Evolutionary conservation across 23 red algal species (phyloP).

Genomic region (Gracilariopsis chorda): DNA sequence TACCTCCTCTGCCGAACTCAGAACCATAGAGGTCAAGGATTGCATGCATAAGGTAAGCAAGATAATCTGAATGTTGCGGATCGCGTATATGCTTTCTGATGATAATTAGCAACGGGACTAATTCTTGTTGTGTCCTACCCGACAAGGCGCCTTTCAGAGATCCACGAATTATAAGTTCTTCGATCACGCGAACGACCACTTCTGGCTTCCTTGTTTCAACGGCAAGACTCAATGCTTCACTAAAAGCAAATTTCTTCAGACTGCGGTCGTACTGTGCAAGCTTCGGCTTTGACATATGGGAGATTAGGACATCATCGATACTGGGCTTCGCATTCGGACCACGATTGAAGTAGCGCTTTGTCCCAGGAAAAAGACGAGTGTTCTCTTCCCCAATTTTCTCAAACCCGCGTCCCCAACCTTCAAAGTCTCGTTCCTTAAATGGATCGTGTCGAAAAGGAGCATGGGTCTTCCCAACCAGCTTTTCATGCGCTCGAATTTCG

Average conservation of each 20-base stretch:
- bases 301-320: slow-evolving; percentile 15
- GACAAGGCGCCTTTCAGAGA: slow-evolving; percentile 56
- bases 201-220: slow-evolving; percentile 38
- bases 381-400: not conserved
- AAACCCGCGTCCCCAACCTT: slow-evolving; percentile 58
- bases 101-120: slow-evolving; percentile 59
- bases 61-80: slow-evolving; percentile 35
- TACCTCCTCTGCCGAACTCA: not conserved
- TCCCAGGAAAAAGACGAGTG: not conserved
- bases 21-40: slow-evolving; percentile 76
- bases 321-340: slow-evolving; percentile 55
- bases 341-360: slow-evolving; percentile 41
- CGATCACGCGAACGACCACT: slow-evolving; percentile 71
- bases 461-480: not conserved
- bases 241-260: slow-evolving; percentile 63
- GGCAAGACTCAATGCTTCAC: slow-evolving; percentile 68
- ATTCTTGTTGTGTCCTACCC: not conserved
- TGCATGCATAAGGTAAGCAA: slow-evolving; percentile 70
- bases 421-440: slow-evolving; percentile 51
- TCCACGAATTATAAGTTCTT: slow-evolving; percentile 72
- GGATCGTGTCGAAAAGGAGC: not conserved
- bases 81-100: slow-evolving; percentile 52
- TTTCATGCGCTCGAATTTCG: slow-evolving; percentile 27
- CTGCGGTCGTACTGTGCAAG: slow-evolving; percentile 47
- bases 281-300: not conserved